These are phyloP conservation scores for Mollisiaceae sp. DNA, from an alignment of 2,329 filamentous ascomycete species.

Conservation along the genomic window DNA sequence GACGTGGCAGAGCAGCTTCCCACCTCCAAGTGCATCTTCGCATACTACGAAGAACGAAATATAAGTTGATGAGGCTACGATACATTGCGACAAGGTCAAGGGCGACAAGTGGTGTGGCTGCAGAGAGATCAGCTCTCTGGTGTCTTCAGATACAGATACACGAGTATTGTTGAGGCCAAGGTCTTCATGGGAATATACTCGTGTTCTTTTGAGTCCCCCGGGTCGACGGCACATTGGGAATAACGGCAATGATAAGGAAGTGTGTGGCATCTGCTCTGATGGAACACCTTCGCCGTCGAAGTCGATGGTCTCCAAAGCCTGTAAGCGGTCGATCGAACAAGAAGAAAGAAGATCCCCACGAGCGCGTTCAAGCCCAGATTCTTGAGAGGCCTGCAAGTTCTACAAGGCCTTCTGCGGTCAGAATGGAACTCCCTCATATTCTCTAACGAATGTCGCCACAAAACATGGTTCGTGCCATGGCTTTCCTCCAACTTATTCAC, in stretches of 20 bases:
- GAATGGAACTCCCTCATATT: background rate
- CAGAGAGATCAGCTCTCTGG: background rate
- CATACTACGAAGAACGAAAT: background rate
- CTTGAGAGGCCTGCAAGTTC: background rate
- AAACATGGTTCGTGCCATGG: background rate
- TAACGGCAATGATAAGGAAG: background rate
- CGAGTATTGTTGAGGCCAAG: too few relatives aligned
- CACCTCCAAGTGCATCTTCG: background rate
- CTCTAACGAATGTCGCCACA: background rate
- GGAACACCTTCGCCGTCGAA: background rate
- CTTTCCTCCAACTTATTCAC: background rate
- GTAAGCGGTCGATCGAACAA: background rate
- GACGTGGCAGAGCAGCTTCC: background rate
- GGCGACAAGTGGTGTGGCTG: background rate
- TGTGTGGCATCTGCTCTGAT: background rate
- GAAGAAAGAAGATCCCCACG: background rate
- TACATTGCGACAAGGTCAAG: background rate
- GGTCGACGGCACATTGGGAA: too few relatives aligned
- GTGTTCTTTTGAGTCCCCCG: too few relatives aligned
- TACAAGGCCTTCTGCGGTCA: background rate
- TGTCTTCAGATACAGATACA: too few relatives aligned
- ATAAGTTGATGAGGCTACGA: background rate
- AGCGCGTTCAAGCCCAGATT: background rate
- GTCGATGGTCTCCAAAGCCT: background rate
- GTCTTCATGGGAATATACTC: too few relatives aligned